phyloP scores from a whole-genome alignment of 2,329 filamentous ascomycete species.

The Fusarium aywerte region DNA sequence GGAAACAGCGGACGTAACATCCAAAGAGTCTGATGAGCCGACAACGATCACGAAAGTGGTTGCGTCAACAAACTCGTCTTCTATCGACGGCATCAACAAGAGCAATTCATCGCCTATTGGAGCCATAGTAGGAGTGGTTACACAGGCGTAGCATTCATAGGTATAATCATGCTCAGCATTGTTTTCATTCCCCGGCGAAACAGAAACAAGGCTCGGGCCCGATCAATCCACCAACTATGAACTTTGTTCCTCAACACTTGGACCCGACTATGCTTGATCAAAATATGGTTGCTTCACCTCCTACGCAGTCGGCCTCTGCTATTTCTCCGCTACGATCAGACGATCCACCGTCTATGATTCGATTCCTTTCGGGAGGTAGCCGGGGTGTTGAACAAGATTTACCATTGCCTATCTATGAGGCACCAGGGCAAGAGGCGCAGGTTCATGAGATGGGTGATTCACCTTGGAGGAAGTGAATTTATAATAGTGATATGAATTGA shows the following conservation, averaged over 20 bases:
- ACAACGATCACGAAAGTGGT: background rate
- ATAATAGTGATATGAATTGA: no score
- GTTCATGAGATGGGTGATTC: background rate
- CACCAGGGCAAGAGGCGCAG: background rate
- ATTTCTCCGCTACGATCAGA: background rate
- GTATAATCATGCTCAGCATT: background rate
- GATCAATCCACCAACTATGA: background rate
- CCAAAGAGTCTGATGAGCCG: rapidly evolving
- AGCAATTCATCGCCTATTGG: background rate
- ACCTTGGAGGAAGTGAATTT: background rate
- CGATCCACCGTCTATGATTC: background rate
- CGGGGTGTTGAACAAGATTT: background rate
- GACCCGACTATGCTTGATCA: background rate
- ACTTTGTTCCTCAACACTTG: background rate
- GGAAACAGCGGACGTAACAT: rapidly evolving
- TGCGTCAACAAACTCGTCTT: background rate
- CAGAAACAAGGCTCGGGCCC: background rate
- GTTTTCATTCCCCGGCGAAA: background rate
- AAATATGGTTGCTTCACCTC: rapidly evolving
- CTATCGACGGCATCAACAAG: background rate
- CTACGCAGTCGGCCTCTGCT: background rate
- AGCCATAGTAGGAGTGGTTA: background rate
- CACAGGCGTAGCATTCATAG: background rate
- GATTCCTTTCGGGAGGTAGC: background rate
- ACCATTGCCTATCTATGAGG: background rate